These are phyloP conservation scores for Aethionema arabicum DNA, from an alignment of 345 rosid genomes.

Conservation along the genomic window DNA sequence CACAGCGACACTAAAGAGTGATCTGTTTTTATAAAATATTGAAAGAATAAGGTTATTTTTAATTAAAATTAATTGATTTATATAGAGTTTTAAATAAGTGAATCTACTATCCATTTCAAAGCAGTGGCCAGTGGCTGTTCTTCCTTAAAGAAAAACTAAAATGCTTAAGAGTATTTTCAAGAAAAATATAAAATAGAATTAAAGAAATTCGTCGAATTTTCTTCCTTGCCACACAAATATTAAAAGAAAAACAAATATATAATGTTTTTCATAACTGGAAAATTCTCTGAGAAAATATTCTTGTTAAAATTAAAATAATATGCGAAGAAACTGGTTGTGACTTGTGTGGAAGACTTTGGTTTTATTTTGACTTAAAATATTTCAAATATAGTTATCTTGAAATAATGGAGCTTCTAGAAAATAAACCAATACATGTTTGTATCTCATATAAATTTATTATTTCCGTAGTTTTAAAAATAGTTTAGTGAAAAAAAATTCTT, in stretches of 20 bases:
- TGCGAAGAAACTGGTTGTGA: too few species aligned
- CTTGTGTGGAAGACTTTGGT: not conserved
- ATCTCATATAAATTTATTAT: too few species aligned
- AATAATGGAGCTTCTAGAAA: not conserved
- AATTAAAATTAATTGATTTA: not conserved
- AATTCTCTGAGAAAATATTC: slow-evolving; percentile 6
- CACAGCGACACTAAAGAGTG: too few species aligned
- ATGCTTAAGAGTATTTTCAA: not conserved
- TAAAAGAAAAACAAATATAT: not conserved
- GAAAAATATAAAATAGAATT: not conserved
- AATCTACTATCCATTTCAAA: slow-evolving; percentile 20
- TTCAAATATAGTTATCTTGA: not conserved
- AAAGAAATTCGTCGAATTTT: not conserved
- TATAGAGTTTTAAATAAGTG: not conserved
- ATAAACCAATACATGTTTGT: too few species aligned
- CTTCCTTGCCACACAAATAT: too few species aligned
- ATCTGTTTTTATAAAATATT: not conserved
- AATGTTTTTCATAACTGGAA: slow-evolving; percentile 8
- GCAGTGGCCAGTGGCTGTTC: too few species aligned
- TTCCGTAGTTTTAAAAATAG: too few species aligned
- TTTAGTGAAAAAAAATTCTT: too few species aligned
- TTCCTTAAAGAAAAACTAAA: too few species aligned
- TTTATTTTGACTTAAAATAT: not conserved
- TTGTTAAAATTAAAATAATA: not conserved
- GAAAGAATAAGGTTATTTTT: slow-evolving; percentile 12